phyloP scores from a whole-genome alignment of 2,329 filamentous ascomycete genomes.

The Pseudogymnoascus destructans region DNA sequence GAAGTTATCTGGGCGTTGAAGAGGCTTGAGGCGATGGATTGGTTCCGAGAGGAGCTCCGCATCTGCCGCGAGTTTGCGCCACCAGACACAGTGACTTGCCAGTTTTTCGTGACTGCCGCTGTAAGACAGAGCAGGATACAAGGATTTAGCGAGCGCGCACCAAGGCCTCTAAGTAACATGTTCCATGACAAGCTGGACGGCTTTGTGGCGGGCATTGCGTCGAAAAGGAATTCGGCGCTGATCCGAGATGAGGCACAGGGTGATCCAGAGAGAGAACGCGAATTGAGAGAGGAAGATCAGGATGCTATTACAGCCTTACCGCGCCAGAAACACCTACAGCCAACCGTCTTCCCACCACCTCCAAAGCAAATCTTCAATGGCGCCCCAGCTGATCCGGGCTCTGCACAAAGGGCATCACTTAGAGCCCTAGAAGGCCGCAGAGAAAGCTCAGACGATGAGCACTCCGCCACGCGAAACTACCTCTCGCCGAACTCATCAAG shows the following conservation, averaged over 20 bases:
- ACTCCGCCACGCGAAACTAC: conserved; percentile 29
- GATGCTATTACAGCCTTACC: conserved; percentile 76
- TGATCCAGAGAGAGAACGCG: conserved; percentile 63
- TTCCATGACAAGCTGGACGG: conserved; percentile 82
- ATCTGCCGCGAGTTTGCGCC: conserved; percentile 86
- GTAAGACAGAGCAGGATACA: conserved; percentile 30
- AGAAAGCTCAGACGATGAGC: conserved; percentile 27
- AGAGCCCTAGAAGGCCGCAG: conserved; percentile 35
- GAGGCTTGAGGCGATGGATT: conserved; percentile 85
- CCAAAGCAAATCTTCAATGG: not conserved
- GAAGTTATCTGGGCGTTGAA: conserved; percentile 92
- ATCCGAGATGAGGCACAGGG: conserved; percentile 73
- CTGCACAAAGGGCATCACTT: conserved; percentile 34
- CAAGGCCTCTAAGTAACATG: conserved; percentile 56
- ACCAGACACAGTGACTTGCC: conserved; percentile 77
- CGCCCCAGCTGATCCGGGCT: not conserved
- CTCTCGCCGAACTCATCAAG: conserved; percentile 18
- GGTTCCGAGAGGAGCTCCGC: conserved; percentile 89
- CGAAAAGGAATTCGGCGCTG: conserved; percentile 71
- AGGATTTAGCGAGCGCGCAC: conserved; percentile 32
- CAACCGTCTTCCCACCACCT: conserved; percentile 29
- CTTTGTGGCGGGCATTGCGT: conserved; percentile 74
- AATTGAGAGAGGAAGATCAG: conserved; percentile 69
- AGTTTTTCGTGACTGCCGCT: conserved; percentile 83
- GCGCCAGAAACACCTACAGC: conserved; percentile 49